Percentiles rank a stretch among this genome's conserved stretches.
These are phyloP conservation scores for Phaffia rhodozyma DNA, from an alignment of 1,284 basidiomycete species.

Conservation along the genomic window DNA sequence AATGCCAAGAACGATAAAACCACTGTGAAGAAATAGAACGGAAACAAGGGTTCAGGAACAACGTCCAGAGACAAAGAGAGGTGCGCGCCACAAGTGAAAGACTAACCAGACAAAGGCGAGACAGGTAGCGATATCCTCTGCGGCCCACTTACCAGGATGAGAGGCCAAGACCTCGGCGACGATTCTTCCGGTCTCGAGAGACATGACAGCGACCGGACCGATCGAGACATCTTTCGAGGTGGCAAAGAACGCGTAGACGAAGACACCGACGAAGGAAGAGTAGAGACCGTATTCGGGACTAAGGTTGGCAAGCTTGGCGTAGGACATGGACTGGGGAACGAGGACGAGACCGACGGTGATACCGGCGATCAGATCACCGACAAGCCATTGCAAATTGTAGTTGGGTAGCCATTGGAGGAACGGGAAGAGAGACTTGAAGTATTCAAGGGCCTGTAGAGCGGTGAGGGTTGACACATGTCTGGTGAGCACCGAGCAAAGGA, in stretches of 20 bases:
- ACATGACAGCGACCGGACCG: conserved; percentile 96
- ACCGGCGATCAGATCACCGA: conserved; percentile 68
- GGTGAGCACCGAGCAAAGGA: no score
- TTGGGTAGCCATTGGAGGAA: conserved; percentile 68
- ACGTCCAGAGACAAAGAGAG: background rate
- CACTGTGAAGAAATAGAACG: conserved; percentile 29
- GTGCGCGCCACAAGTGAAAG: background rate
- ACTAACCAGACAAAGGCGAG: conserved; percentile 61
- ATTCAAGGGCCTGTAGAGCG: conserved; percentile 50
- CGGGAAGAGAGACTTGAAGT: conserved; percentile 62
- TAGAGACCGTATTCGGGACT: conserved; percentile 84
- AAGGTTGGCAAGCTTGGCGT: conserved; percentile 67
- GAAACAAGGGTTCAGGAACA: background rate
- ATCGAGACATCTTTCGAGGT: conserved; percentile 94
- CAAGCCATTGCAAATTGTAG: conserved; percentile 46
- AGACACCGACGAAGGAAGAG: conserved; percentile 77
- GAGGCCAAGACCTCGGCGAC: conserved; percentile 50
- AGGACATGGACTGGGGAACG: conserved; percentile 60
- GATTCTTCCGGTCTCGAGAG: conserved; percentile 73
- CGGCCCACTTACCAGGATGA: conserved; percentile 42
- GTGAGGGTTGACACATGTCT: no score
- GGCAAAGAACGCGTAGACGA: conserved; percentile 34
- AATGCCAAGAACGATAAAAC: conserved; percentile 84
- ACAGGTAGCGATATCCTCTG: conserved; percentile 68
- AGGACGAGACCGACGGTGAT: conserved; percentile 83